These are phyloP conservation scores for Silene uniflora DNA, from an alignment of 148 eudicot species.

Conservation along the genomic window DNA sequence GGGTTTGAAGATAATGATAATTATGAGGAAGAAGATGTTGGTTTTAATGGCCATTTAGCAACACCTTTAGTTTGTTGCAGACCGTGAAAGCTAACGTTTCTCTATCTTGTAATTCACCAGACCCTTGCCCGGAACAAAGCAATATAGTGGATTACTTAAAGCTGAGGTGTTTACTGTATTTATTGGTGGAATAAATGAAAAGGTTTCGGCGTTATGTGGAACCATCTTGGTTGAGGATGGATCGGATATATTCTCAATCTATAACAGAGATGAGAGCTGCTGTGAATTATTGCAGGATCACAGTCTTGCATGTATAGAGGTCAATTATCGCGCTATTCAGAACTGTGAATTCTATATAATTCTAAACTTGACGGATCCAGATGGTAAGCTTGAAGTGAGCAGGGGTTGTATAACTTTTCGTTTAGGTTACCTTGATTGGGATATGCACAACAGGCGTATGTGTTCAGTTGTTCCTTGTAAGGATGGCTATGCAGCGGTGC, in stretches of 20 bases:
- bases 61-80: no score
- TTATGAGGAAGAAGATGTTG: no score
- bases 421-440: not conserved
- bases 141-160: not conserved
- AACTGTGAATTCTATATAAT: no score
- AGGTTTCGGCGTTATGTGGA: not conserved
- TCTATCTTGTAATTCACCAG: not conserved
- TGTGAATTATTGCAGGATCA: no score
- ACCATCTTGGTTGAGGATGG: not conserved
- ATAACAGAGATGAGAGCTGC: no score
- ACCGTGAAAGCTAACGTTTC: not conserved
- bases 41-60: no score
- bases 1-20: no score
- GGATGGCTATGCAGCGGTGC: no score
- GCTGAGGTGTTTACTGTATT: not conserved
- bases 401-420: not conserved
- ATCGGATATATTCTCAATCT: no score
- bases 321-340: no score
- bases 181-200: not conserved
- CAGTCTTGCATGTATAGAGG: no score
- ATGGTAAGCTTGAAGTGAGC: slow-evolving; percentile 12
- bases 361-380: no score
- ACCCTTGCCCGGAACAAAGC: not conserved
- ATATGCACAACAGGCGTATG: not conserved
- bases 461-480: slow-evolving; percentile 14